Percentiles rank a stretch among this genome's conserved stretches.
Conservation (phyloP, 306 rosid species). For the Vachellia collinsii region DNA sequence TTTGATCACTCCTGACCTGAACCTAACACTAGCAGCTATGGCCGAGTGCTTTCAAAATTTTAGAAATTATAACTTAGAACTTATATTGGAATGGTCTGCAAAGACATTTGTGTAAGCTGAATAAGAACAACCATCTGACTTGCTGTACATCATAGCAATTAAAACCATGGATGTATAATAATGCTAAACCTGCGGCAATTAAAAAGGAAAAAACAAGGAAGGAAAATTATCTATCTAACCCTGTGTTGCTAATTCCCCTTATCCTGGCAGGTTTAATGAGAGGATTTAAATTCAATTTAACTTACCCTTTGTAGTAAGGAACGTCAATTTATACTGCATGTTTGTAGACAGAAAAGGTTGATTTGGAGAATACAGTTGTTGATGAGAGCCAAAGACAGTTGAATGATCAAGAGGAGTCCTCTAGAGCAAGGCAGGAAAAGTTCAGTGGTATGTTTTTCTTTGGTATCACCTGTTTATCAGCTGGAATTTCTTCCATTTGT, state of each 20-base stretch:
- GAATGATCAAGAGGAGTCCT: slow-evolving; percentile 66
- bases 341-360: slow-evolving; percentile 98
- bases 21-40: background rate
- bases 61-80: background rate
- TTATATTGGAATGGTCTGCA: slow-evolving; percentile 10
- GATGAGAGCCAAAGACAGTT: slow-evolving; percentile 97
- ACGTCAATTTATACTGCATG: slow-evolving; percentile 41
- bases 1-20: background rate
- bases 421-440: slow-evolving; percentile 69
- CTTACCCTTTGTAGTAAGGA: slow-evolving; percentile 34
- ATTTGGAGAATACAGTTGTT: slow-evolving; percentile 97
- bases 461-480: slow-evolving; percentile 17
- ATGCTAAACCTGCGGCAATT: background rate
- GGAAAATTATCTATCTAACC: background rate
- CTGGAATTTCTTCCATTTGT: slow-evolving; percentile 11
- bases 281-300: background rate
- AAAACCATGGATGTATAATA: background rate
- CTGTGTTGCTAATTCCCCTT: slow-evolving; percentile 1
- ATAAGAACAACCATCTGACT: slow-evolving; percentile 10
- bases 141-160: background rate
- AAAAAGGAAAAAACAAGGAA: no score
- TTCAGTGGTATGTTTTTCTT: slow-evolving; percentile 68
- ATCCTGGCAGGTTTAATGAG: background rate
- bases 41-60: slow-evolving; percentile 15
- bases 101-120: background rate